phyloP scores from a whole-genome alignment of 345 rosid genomes.

The Citrus maxima region DNA sequence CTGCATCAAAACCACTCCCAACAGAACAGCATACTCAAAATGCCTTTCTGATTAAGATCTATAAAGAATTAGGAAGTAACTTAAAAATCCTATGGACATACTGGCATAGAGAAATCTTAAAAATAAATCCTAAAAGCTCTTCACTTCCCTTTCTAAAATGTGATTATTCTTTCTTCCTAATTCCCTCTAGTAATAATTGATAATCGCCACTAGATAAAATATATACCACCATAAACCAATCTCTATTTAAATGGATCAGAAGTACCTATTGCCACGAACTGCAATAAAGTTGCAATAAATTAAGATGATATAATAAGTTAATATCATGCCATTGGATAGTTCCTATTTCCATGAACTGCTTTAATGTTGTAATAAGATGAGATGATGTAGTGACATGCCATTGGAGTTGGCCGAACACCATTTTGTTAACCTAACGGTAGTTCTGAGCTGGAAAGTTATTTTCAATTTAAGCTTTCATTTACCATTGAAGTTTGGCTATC shows the following conservation, averaged over 20 bases:
- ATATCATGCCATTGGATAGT: not conserved
- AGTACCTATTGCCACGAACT: not conserved
- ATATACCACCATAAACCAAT: not conserved
- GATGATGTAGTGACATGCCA: not conserved
- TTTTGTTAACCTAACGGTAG: not conserved
- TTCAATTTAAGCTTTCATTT: slow-evolving; percentile 1
- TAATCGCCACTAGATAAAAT: not conserved
- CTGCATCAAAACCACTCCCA: not conserved
- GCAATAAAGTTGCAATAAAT: not conserved
- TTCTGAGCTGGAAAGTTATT: not conserved
- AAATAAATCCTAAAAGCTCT: not conserved
- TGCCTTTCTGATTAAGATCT: not conserved
- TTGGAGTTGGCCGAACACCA: not conserved
- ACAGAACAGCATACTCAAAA: not conserved
- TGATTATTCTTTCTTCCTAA: not conserved
- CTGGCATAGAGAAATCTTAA: not conserved
- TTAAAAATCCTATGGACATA: not conserved
- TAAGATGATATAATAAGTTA: not conserved
- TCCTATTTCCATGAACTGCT: not conserved
- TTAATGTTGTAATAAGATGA: not conserved
- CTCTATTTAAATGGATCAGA: not conserved
- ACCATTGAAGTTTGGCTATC: slow-evolving; percentile 7
- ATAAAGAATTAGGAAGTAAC: not conserved
- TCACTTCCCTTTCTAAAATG: not conserved
- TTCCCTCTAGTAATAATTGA: not conserved